phyloP scores from a whole-genome alignment of 2,329 filamentous ascomycete genomes.

The Diaporthe nobilis region DNA sequence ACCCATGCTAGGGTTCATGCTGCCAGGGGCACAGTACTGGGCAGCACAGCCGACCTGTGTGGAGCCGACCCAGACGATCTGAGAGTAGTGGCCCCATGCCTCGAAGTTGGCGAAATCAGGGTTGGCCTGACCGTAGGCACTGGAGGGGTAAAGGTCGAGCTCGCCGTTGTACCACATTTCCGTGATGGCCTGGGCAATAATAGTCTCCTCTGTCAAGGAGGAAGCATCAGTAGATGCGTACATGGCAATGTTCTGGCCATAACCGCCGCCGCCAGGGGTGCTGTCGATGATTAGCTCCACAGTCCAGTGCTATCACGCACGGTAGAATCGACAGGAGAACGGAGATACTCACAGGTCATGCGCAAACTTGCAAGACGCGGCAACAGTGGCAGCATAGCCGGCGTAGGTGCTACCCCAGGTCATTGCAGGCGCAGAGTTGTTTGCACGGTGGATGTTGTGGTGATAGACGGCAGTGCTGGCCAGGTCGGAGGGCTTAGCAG shows the following conservation, averaged over 20 bases:
- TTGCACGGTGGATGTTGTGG: slow-evolving; percentile 89
- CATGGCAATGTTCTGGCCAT: slow-evolving; percentile 94
- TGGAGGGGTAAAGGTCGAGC: slow-evolving; percentile 66
- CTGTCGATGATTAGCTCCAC: slow-evolving; percentile 51
- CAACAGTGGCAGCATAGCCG: slow-evolving; percentile 73
- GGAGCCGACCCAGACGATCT: slow-evolving; percentile 79
- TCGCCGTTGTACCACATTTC: slow-evolving; percentile 93
- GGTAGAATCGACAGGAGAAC: neutral
- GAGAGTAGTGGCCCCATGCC: slow-evolving; percentile 81
- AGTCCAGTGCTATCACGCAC: neutral
- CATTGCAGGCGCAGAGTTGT: slow-evolving; percentile 79
- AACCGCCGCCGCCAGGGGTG: slow-evolving; percentile 71
- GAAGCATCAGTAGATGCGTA: slow-evolving; percentile 60
- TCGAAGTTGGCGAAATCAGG: slow-evolving; percentile 76
- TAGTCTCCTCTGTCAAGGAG: slow-evolving; percentile 64
- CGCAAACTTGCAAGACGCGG: slow-evolving; percentile 76
- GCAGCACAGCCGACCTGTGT: slow-evolving; percentile 74
- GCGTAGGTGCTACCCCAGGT: slow-evolving; percentile 77
- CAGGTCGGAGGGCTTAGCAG: slow-evolving; percentile 47
- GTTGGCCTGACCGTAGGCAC: slow-evolving; percentile 71
- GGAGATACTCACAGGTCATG: slow-evolving; percentile 81
- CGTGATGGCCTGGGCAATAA: slow-evolving; percentile 78
- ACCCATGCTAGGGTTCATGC: slow-evolving; percentile 62
- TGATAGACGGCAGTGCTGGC: slow-evolving; percentile 69
- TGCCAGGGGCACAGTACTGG: slow-evolving; percentile 66